Percentiles rank a stretch among this genome's conserved stretches.
phyloP scores from a whole-genome alignment of 2,329 filamentous ascomycete genomes.

The Clonostachys byssicola region DNA sequence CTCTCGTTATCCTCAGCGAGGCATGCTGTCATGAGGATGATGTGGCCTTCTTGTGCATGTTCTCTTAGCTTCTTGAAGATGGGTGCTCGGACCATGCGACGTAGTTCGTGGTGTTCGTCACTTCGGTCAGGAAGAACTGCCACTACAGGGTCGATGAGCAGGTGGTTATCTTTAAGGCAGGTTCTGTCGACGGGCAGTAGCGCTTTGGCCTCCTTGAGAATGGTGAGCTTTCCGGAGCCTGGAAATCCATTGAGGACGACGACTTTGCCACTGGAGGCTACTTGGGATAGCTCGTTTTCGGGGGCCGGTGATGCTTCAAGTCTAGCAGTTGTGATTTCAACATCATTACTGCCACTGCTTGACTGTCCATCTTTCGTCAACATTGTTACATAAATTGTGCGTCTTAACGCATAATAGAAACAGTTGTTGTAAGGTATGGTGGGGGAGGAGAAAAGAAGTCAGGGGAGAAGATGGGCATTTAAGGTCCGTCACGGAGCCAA shows the following conservation, averaged over 20 bases:
- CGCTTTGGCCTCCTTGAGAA: constrained; percentile 6
- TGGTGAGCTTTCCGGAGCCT: constrained; percentile 11
- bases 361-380: no score
- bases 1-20: constrained; percentile 3
- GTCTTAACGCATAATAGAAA: no score
- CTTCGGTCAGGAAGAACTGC: constrained; percentile 7
- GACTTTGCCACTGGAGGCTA: background rate
- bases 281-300: no score
- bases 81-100: constrained; percentile 6
- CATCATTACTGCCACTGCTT: no score
- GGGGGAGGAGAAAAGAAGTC: no score
- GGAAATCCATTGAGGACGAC: constrained; percentile 13
- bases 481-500: no score
- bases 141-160: constrained; percentile 10
- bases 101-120: constrained; percentile 10
- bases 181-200: constrained; percentile 3
- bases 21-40: constrained; percentile 11
- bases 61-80: constrained; percentile 7
- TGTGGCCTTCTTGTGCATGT: constrained; percentile 2
- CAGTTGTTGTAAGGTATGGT: no score
- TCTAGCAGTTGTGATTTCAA: no score
- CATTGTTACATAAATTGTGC: no score
- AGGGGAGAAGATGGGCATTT: no score
- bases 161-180: constrained; percentile 11
- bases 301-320: no score